Base-by-base conservation (phyloP, 2,329 filamentous ascomycete genomes). In the Apiospora pterosperma region DNA sequence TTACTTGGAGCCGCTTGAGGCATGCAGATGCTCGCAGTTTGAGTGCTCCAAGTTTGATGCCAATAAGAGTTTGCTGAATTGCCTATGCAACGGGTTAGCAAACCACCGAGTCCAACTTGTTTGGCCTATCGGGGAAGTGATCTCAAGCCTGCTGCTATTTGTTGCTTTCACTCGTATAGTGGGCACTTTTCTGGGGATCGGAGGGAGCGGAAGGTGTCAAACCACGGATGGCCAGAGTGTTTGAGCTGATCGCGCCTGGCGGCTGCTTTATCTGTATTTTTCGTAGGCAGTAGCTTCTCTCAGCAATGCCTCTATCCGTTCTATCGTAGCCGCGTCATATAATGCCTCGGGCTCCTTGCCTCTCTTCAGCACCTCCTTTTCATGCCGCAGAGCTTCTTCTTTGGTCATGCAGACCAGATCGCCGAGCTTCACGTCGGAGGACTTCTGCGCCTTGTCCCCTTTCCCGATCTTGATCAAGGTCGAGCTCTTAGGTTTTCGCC, bases 291-390 rank as follows among this genome's bases (percentile, higher is more conserved):
- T 84, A 55, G 93, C 90, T 74, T 96, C 92, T 63, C 80, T 81
- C 73, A 90, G 82, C 69, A 89, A 86, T 68, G 81, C 80, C 73
- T 90, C 86, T 2, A 97, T 91, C 65, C 84, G 81, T 64, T 86
- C 82, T 61, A 97, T 79, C 0, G 90, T 88, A 36, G 87, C 85
- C 19, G 77, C 73, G 71, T 90, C 88, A 74, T 97, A 99, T 31
- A 97, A 67, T 1, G 95, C 90, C 68, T 92, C 90, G 0, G 87
- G 81, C 10, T 75, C 78, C 78, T 89, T 91, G 1, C 84, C 85
- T 0, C 87, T 91, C 71, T 87, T 89, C 55, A 98, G 80, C 1
- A 98, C 84, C 73, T 92, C 83, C 75, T 89, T 91, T 75, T 96
- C 92, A 76, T 99, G 96, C 65, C 86, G 84, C 19, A 84, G 66